These are phyloP conservation scores for Ophiostoma montium DNA, from an alignment of 2,329 filamentous ascomycete species.

Conservation along the genomic window DNA sequence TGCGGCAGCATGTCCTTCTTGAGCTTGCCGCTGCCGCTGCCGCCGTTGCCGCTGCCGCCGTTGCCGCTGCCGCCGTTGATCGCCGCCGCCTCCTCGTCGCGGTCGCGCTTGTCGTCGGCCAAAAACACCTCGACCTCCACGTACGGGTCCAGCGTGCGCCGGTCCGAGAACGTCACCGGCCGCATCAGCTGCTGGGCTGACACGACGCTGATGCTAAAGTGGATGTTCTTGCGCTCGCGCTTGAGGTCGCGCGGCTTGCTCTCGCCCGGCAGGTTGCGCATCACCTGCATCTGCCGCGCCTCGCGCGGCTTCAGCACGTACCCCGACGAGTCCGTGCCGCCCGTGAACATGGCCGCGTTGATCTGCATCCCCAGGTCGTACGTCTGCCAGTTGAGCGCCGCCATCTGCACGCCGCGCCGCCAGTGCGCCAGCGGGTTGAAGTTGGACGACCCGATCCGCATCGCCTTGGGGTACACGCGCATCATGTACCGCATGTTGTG, in stretches of 20 bases:
- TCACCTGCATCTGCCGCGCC: constrained; percentile 56
- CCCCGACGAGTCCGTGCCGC: constrained; percentile 70
- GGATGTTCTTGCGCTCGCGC: constrained; percentile 67
- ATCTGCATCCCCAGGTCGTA: constrained; percentile 92
- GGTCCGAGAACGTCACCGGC: constrained; percentile 38
- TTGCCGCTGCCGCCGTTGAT: background rate
- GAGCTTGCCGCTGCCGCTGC: background rate
- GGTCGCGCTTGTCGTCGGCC: constrained; percentile 85
- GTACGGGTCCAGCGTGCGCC: constrained; percentile 72
- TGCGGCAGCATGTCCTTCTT: constrained; percentile 45
- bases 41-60: background rate
- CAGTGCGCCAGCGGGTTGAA: constrained; percentile 90
- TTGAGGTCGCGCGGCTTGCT: constrained; percentile 38
- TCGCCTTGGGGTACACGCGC: constrained; percentile 80
- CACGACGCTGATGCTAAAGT: constrained; percentile 75
- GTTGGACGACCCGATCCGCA: constrained; percentile 75
- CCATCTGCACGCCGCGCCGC: constrained; percentile 95
- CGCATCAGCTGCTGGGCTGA: constrained; percentile 92
- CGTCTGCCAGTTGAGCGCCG: constrained; percentile 94
- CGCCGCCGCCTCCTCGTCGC: constrained; percentile 40
- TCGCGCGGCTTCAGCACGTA: constrained; percentile 89
- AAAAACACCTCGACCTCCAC: constrained; percentile 91
- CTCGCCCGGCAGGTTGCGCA: constrained; percentile 37
- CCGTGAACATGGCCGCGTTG: constrained; percentile 95
- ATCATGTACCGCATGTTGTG: constrained; percentile 90